Percentiles rank a stretch among this genome's conserved stretches.
These are phyloP conservation scores for Scedosporium boydii DNA, from an alignment of 2,329 filamentous ascomycete species.

Conservation along the genomic window DNA sequence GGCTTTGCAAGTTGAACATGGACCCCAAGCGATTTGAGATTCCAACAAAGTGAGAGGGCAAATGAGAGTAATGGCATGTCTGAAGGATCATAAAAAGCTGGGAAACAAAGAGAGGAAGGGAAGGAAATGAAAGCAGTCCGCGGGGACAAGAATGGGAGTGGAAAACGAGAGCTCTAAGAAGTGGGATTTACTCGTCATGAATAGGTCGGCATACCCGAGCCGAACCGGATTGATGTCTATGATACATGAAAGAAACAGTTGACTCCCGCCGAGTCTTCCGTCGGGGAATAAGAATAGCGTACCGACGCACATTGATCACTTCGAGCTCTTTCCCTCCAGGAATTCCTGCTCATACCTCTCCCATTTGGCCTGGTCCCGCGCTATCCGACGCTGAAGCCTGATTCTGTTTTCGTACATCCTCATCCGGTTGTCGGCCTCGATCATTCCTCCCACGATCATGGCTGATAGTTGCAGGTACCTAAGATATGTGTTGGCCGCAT, in stretches of 20 bases:
- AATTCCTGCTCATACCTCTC: constrained; percentile 54
- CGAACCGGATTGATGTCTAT: background rate
- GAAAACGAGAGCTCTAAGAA: background rate
- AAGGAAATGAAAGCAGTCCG: background rate
- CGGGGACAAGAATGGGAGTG: background rate
- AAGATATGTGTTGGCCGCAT: background rate
- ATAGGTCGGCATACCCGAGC: background rate
- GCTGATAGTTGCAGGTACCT: constrained; percentile 80
- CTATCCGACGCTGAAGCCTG: constrained; percentile 53
- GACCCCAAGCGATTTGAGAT: constrained; percentile 68
- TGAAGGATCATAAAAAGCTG: background rate
- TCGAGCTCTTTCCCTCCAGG: constrained; percentile 29
- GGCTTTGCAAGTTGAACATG: constrained; percentile 95
- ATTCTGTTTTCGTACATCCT: constrained; percentile 57
- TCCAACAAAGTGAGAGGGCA: constrained; percentile 21
- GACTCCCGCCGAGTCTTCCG: background rate
- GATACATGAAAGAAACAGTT: background rate
- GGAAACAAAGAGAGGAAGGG: background rate
- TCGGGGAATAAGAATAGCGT: background rate
- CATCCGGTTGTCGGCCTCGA: constrained; percentile 63
- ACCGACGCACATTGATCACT: constrained; percentile 1
- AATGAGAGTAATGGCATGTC: background rate
- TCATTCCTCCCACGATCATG: constrained; percentile 70
- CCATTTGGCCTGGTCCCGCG: constrained; percentile 60
- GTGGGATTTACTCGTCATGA: background rate